A percentile compares a stretch with the other conserved stretches of the same genome.
Evolutionary conservation across 306 rosid genomes (phyloP).

Genomic region (Malus domestica): ASM211411v1 NC_041789.1:21412001-21412500

Average conservation of each 20-base stretch:
- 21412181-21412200: conserved; percentile 32
- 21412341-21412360: not conserved
- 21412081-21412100: conserved; percentile 11
- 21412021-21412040: conserved; percentile 40
- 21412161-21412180: conserved; percentile 29
- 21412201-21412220: conserved; percentile 11
- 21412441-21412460: not conserved
- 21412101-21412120: conserved; percentile 58
- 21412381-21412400: not conserved
- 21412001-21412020: conserved; percentile 28
- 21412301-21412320: not conserved
- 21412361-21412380: not conserved
- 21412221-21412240: not conserved
- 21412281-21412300: not conserved
- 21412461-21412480: not conserved
- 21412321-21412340: not conserved
- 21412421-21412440: not conserved
- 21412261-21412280: not conserved
- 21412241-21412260: conserved; percentile 4
- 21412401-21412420: not conserved
- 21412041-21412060: conserved; percentile 20
- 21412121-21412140: conserved; percentile 51
- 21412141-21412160: conserved; percentile 30
- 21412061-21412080: conserved; percentile 25
- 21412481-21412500: not conserved